Evolutionary conservation across 2,329 filamentous ascomycete genomes (phyloP).

Genomic region (Cucurbitaria berberidis): DNA sequence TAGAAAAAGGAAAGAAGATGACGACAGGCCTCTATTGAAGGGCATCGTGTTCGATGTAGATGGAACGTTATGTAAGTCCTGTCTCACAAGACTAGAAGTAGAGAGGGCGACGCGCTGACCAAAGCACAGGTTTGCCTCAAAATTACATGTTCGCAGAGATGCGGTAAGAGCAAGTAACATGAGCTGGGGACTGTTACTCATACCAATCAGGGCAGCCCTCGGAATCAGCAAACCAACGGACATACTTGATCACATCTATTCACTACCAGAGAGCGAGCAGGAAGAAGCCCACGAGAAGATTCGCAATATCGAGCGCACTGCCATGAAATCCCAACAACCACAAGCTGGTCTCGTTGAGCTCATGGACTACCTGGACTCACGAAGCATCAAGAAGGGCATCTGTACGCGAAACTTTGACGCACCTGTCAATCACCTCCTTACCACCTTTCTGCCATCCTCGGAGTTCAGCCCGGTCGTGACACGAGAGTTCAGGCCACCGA

Average conservation of each 20-base stretch:
- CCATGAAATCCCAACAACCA: slow-evolving; percentile 80
- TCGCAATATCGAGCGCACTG: slow-evolving; percentile 76
- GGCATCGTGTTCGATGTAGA: slow-evolving; percentile 90
- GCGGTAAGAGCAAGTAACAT: slow-evolving; percentile 57
- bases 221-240: slow-evolving; percentile 73
- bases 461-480: slow-evolving; percentile 82
- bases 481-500: slow-evolving; percentile 80
- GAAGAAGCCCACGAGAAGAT: slow-evolving; percentile 74
- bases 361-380: slow-evolving; percentile 80
- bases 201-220: slow-evolving; percentile 58
- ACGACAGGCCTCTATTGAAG: slow-evolving; percentile 55
- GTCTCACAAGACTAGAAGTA: background rate
- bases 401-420: slow-evolving; percentile 90
- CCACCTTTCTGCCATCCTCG: slow-evolving; percentile 72
- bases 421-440: slow-evolving; percentile 75
- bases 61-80: slow-evolving; percentile 81
- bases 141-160: slow-evolving; percentile 96
- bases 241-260: slow-evolving; percentile 87
- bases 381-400: slow-evolving; percentile 75
- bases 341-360: slow-evolving; percentile 79
- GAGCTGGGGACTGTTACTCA: background rate
- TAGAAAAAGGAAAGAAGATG: slow-evolving; percentile 27
- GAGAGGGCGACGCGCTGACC: slow-evolving; percentile 8
- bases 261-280: slow-evolving; percentile 68
- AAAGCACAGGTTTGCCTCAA: slow-evolving; percentile 75